Evolutionary conservation across 306 rosid genomes (phyloP), one percentile per base, ranked within the genome.

Genomic region (Ammopiptanthus mongolicus): DNA sequence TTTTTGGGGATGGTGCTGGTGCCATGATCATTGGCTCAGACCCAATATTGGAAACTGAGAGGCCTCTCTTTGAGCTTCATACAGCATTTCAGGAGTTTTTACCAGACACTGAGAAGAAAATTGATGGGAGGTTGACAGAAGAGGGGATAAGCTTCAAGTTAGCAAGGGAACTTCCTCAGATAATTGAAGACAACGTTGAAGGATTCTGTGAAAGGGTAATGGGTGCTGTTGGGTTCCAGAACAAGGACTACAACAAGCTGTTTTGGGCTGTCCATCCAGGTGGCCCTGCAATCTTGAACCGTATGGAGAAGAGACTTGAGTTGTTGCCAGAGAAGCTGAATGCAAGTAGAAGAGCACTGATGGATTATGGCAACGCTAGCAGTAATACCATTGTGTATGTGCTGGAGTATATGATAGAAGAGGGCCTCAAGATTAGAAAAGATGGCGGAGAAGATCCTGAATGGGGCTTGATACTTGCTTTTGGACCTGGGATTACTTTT

Each of bases 241-340:
- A 80, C 5, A 82, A 90, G 84, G 85, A 83, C 18, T 90, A 87
- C 46, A 90, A 87, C 73, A 73, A 87, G 77, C 28, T 95, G 69
- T 92, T 95, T 31, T 92, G 97, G 97, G 97, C 96, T 3, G 96
- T 95, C 6, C 97, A 92, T 89, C 99, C 97, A 0, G 93, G 97
- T 0, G 97, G 93, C 3, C 97, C 97, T 13, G 97, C 99, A 22
- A 92, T 92, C 68, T 72, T 95, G 88, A 92, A 92, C n/a, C 80
- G 88, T 0, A 56, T 88, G 8, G 99, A 95, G 74, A 95, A 90
- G 80, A 78, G 85, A 42, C 93, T 92, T n/a, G 92, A 95, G 57
- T 52, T 95, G 90, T 69, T 47, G 8, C 98, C 96, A 0, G 91
- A 89, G 68, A 95, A 92, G 83, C 77, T 92, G 74, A 81, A 68